phyloP scores from a whole-genome alignment of 2,329 filamentous ascomycete species.

The Sporothrix dimorphospora region DNA sequence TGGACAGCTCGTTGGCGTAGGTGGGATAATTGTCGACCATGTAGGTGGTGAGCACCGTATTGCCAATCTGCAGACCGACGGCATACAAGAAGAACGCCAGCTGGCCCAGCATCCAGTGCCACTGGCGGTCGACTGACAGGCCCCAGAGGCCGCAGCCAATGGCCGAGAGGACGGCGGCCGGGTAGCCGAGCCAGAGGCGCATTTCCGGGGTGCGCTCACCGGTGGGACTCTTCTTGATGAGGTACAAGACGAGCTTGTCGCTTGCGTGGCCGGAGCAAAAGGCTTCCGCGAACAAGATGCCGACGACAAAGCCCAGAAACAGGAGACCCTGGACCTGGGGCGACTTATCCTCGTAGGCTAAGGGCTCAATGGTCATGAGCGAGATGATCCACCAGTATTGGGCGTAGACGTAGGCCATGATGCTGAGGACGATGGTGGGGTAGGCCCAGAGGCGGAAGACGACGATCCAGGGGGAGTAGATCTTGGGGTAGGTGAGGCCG shows the following conservation, averaged over 20 bases:
- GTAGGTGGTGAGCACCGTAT: conserved; percentile 55
- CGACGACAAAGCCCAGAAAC: conserved; percentile 57
- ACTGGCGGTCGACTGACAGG: conserved; percentile 54
- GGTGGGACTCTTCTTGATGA: conserved; percentile 46
- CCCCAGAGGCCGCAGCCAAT: conserved; percentile 59
- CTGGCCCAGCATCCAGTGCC: conserved; percentile 62
- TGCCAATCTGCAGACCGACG: conserved; percentile 61
- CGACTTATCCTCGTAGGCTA: conserved; percentile 53
- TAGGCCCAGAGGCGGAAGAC: conserved; percentile 54
- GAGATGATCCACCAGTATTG: conserved; percentile 62
- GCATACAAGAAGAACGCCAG: conserved; percentile 58
- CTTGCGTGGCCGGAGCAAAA: conserved; percentile 57
- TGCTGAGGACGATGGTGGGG: conserved; percentile 49
- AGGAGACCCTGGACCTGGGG: conserved; percentile 57
- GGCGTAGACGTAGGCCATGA: conserved; percentile 54
- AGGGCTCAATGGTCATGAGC: conserved; percentile 56
- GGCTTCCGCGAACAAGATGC: conserved; percentile 55
- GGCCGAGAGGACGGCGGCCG: conserved; percentile 52
- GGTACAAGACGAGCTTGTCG: conserved; percentile 52
- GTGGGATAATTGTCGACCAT: conserved; percentile 59
- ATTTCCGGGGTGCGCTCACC: conserved; percentile 53
- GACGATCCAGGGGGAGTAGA: conserved; percentile 47
- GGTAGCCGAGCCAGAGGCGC: conserved; percentile 60
- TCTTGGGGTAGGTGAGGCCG: conserved; percentile 54
- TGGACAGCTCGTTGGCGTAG: conserved; percentile 57